Evolutionary conservation across 2,329 filamentous ascomycete genomes (phyloP).

Genomic region (Davidsoniella virescens): DNA sequence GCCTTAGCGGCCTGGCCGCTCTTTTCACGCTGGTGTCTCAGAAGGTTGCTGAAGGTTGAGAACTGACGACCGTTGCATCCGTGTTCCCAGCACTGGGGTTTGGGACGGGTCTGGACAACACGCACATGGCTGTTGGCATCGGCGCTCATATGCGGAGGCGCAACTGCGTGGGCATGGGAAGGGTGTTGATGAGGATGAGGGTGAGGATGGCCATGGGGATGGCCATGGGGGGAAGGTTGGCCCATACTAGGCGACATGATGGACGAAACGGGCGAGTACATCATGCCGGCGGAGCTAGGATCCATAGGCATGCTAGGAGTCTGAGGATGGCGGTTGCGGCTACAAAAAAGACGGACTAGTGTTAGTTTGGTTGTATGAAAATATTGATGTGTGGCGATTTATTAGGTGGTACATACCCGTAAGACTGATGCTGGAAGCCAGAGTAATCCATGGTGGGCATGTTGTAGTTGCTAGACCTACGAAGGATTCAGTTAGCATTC

Average conservation of each 20-base stretch:
- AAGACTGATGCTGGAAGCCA: conserved; percentile 9
- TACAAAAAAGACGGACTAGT: conserved; percentile 12
- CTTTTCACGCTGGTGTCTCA: conserved; percentile 87
- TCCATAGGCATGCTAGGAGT: conserved; percentile 8
- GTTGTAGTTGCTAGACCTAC: conserved; percentile 6
- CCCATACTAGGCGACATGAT: conserved; percentile 12
- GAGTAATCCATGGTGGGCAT: conserved; percentile 14
- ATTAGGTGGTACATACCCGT: too few relatives aligned
- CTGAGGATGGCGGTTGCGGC: conserved; percentile 7
- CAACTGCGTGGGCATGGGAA: conserved; percentile 5
- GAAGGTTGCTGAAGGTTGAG: conserved; percentile 86
- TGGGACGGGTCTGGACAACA: conserved; percentile 64
- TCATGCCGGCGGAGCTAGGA: conserved; percentile 6
- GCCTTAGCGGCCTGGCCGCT: conserved; percentile 82
- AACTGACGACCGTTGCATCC: conserved; percentile 93
- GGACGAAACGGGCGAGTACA: conserved; percentile 11
- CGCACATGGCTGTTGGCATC: conserved; percentile 34
- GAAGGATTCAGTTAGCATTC: background rate
- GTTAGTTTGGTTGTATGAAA: too few relatives aligned
- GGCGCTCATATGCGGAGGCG: conserved; percentile 9
- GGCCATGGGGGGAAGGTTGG: conserved; percentile 9
- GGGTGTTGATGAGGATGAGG: conserved; percentile 17
- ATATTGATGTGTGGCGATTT: too few relatives aligned
- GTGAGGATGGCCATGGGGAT: conserved; percentile 7
- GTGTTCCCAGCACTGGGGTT: conserved; percentile 93